Conservation (phyloP, 352 stramenopile genomes). For the Phytopythium chamaehyphon region DNA sequence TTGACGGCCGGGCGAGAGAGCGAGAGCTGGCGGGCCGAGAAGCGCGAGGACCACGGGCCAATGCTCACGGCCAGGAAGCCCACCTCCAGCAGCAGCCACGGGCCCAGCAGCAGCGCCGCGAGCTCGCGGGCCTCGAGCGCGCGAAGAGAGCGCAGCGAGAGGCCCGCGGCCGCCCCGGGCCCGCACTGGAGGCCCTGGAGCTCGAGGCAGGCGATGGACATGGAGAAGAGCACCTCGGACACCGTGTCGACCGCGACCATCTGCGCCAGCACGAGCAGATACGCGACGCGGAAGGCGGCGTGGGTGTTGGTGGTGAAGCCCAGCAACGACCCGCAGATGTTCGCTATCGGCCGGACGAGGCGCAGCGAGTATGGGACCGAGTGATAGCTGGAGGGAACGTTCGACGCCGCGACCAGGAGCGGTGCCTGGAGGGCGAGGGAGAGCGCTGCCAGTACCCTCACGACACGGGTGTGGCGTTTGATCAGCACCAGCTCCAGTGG, state of each 20-base stretch:
- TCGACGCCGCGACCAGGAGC: constrained; percentile 20
- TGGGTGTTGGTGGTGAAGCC: constrained; percentile 76
- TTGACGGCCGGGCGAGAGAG: constrained; percentile 57
- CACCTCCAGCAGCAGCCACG: constrained; percentile 51
- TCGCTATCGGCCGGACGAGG: constrained; percentile 37
- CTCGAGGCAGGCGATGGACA: constrained; percentile 49
- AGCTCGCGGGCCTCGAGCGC: constrained; percentile 36
- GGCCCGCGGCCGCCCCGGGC: constrained; percentile 14
- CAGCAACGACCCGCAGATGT: constrained; percentile 42
- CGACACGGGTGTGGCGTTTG: constrained; percentile 48
- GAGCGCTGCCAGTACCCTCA: constrained; percentile 37
- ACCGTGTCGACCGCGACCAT: constrained; percentile 43
- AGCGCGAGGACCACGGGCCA: constrained; percentile 49
- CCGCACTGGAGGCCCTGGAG: constrained; percentile 43
- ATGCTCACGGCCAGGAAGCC: constrained; percentile 48
- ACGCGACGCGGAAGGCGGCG: constrained; percentile 42
- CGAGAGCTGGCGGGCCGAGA: constrained; percentile 49
- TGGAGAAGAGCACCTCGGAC: constrained; percentile 47
- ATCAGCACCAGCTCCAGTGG: constrained; percentile 52
- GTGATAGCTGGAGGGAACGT: constrained; percentile 13
- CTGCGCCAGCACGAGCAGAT: constrained; percentile 28
- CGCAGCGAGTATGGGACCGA: constrained; percentile 37
- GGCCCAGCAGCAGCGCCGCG: constrained; percentile 35
- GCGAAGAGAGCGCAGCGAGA: constrained; percentile 19
- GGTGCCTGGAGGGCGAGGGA: constrained; percentile 37